Evolutionary conservation across 352 stramenopile genomes (phyloP).

Genomic region (Pythium aristosporum): DNA sequence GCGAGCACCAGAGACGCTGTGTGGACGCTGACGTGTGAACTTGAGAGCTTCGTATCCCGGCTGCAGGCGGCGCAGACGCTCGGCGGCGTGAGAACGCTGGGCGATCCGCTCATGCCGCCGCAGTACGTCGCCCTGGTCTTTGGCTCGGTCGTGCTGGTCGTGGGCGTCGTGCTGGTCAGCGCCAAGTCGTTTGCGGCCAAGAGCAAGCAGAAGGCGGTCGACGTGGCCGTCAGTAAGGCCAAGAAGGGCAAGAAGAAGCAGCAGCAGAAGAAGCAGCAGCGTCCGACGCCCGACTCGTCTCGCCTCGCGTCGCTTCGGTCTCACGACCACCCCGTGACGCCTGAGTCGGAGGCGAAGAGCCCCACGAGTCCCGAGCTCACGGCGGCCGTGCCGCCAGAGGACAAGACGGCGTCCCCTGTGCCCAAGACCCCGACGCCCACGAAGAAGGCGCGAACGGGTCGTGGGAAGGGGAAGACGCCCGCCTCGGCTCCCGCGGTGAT

Average conservation of each 20-base stretch:
- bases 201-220: constrained; percentile 10
- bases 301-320: constrained; percentile 10
- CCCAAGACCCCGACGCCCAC: constrained; percentile 7
- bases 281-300: not conserved
- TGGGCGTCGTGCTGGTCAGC: constrained; percentile 1
- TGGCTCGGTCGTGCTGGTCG: not conserved
- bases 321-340: not conserved
- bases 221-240: not conserved
- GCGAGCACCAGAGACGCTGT: not conserved
- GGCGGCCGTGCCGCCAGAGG: not conserved
- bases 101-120: not conserved
- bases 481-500: not conserved
- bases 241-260: not conserved
- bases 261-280: not conserved
- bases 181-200: constrained; percentile 19
- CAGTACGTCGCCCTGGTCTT: not conserved
- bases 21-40: constrained; percentile 8
- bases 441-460: not conserved
- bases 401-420: not conserved
- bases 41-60: constrained; percentile 5
- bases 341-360: no score
- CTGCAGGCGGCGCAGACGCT: not conserved
- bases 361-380: constrained; percentile 9
- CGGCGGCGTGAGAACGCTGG: not conserved
- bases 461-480: not conserved